phyloP scores from a whole-genome alignment of 371 early-diverging fungal genomes.

The Syncephalastrum monosporum region DNA sequence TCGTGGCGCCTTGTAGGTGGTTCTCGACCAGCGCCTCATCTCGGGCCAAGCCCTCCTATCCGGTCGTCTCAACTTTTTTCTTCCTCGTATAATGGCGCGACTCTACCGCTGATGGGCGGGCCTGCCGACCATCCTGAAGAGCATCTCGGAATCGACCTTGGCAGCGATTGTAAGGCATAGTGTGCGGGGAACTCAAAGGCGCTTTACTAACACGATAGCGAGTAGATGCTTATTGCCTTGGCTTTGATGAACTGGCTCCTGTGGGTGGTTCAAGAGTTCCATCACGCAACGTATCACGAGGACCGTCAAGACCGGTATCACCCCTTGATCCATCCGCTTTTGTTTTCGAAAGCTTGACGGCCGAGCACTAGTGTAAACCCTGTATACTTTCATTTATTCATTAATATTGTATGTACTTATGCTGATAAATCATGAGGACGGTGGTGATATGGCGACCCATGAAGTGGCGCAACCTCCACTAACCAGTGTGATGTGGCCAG shows the following conservation, averaged over 20 bases:
- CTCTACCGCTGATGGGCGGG: constrained; percentile 33
- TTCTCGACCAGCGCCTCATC: constrained; percentile 44
- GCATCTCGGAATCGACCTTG: constrained; percentile 32
- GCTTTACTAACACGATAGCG: not conserved
- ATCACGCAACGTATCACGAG: constrained; percentile 1
- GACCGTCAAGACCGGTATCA: constrained; percentile 20
- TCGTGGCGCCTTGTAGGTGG: constrained; percentile 40
- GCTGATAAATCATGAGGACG: not conserved
- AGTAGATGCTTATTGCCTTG: constrained; percentile 43
- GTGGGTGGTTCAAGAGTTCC: constrained; percentile 2
- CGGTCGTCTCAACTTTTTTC: constrained; percentile 25
- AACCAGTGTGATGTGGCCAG: constrained; percentile 6
- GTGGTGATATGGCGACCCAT: constrained; percentile 16
- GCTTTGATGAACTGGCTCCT: constrained; percentile 26
- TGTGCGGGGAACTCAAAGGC: not conserved
- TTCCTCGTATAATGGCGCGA: constrained; percentile 33
- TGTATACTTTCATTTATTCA: constrained; percentile 3
- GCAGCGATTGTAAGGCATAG: constrained; percentile 34
- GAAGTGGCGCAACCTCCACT: constrained; percentile 28
- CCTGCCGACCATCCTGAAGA: constrained; percentile 20
- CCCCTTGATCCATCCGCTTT: constrained; percentile 25
- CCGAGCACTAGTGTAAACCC: constrained; percentile 10
- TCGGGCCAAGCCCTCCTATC: constrained; percentile 46
- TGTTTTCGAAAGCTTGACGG: constrained; percentile 30
- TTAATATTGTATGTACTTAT: not conserved